Percentiles rank a stretch among this genome's conserved stretches.
Conservation (phyloP, 2,329 filamentous ascomycete species). For the Diaporthe longicolla region DNA sequence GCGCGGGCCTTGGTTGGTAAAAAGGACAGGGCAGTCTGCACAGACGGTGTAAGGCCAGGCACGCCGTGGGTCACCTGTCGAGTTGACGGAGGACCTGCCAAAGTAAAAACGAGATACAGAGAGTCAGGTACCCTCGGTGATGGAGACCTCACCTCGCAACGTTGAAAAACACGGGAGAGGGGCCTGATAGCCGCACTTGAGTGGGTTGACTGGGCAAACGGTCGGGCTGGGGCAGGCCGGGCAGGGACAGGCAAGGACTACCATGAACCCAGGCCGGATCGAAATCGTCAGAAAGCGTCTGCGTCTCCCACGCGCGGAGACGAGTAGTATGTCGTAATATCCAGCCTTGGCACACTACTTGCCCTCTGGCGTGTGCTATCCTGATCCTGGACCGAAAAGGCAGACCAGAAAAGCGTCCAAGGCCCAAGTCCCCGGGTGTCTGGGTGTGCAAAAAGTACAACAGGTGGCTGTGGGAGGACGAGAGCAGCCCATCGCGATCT, state of each 20-base stretch:
- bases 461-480: slow-evolving; percentile 31
- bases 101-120: slow-evolving; percentile 26
- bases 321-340: slow-evolving; percentile 35
- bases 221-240: slow-evolving; percentile 39
- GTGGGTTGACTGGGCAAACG: slow-evolving; percentile 35
- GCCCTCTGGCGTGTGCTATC: background rate
- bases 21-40: slow-evolving; percentile 34
- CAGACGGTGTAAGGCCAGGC: slow-evolving; percentile 32
- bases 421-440: slow-evolving; percentile 32
- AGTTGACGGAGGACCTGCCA: slow-evolving; percentile 33
- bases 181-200: slow-evolving; percentile 40
- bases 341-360: slow-evolving; percentile 27
- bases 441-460: slow-evolving; percentile 22
- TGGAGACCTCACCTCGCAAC: slow-evolving; percentile 31
- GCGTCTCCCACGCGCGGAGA: slow-evolving; percentile 32
- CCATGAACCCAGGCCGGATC: slow-evolving; percentile 33
- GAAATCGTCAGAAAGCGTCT: slow-evolving; percentile 22
- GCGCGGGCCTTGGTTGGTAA: slow-evolving; percentile 22
- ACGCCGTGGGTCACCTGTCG: slow-evolving; percentile 37
- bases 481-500: slow-evolving; percentile 41
- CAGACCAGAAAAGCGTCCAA: slow-evolving; percentile 26
- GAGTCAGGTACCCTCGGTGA: slow-evolving; percentile 39
- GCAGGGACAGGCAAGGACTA: slow-evolving; percentile 39
- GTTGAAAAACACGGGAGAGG: slow-evolving; percentile 34
- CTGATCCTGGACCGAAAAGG: slow-evolving; percentile 1